Conservation (phyloP, 257 asterid species). For the Ehretia macrophylla region DNA sequence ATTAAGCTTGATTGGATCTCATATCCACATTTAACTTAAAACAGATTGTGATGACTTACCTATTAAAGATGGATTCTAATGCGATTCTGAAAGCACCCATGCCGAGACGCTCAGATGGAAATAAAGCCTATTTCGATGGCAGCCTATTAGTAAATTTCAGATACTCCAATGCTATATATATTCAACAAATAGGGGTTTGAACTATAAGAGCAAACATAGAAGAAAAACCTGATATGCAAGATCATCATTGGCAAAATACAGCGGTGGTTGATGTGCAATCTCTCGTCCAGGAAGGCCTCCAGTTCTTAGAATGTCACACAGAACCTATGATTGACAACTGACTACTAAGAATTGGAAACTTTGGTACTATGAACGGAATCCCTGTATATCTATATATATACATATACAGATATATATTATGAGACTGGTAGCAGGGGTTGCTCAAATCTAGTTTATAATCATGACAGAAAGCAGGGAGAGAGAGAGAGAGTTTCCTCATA, state of each 20-base stretch:
- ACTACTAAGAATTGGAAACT: neutral
- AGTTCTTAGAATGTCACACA: constrained; percentile 89
- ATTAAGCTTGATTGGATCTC: neutral
- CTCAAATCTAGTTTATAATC: neutral
- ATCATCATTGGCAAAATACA: constrained; percentile 86
- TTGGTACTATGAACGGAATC: no score
- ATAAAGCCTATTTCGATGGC: constrained; percentile 54
- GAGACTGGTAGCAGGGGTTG: neutral
- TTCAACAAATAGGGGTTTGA: constrained; percentile 4
- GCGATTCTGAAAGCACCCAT: constrained; percentile 99
- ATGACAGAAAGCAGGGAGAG: no score
- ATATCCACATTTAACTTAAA: constrained; percentile 6
- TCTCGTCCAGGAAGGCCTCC: constrained; percentile 93
- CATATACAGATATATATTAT: neutral
- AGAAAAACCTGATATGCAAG: constrained; percentile 80
- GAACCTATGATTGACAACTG: constrained; percentile 43
- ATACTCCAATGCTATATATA: constrained; percentile 4
- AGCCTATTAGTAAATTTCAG: constrained; percentile 25
- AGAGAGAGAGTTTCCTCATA: no score
- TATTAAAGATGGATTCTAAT: constrained; percentile 78
- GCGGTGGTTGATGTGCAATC: constrained; percentile 69
- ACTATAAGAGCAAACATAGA: neutral
- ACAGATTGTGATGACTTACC: constrained; percentile 32
- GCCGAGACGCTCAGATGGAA: constrained; percentile 93
- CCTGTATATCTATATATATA: neutral